Conservation (phyloP, 176 grass and related monocot genomes). For the Tillandsia leiboldiana region DNA sequence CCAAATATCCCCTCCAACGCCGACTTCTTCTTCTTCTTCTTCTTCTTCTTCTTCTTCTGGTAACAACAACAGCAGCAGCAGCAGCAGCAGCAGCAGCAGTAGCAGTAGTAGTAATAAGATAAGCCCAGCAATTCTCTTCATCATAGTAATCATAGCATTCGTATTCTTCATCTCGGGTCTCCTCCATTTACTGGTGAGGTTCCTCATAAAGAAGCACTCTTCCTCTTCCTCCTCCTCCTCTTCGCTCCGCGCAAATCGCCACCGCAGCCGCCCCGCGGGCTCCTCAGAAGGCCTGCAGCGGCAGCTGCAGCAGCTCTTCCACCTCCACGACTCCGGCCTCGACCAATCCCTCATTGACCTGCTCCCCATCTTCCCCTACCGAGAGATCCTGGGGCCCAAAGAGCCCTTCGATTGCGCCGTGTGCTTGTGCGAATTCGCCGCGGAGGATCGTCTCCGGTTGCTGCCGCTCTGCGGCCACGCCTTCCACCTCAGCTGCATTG, state of each 20-base stretch:
- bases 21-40: not conserved
- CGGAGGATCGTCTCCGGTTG: conserved; percentile 58
- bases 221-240: not conserved
- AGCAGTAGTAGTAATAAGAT: conserved; percentile 27
- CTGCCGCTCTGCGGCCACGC: conserved; percentile 79
- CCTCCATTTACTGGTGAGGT: conserved; percentile 65
- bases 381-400: conserved; percentile 62
- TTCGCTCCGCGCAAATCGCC: no score
- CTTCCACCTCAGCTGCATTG: conserved; percentile 80
- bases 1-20: not conserved
- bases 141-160: conserved; percentile 80
- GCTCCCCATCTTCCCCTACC: conserved; percentile 79
- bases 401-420: conserved; percentile 95
- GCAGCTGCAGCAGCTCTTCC: conserved; percentile 91
- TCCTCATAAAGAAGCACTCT: conserved; percentile 69
- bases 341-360: conserved; percentile 89
- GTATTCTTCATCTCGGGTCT: conserved; percentile 92
- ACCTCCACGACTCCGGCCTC: conserved; percentile 79
- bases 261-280: conserved; percentile 1
- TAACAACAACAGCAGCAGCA: no score
- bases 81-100: no score
- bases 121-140: conserved; percentile 85
- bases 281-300: conserved; percentile 48
- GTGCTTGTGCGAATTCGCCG: conserved; percentile 74
- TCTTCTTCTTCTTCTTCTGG: no score